Conservation (phyloP, 2,329 filamentous ascomycete species). For the Aspergillus costaricaensis region DNA sequence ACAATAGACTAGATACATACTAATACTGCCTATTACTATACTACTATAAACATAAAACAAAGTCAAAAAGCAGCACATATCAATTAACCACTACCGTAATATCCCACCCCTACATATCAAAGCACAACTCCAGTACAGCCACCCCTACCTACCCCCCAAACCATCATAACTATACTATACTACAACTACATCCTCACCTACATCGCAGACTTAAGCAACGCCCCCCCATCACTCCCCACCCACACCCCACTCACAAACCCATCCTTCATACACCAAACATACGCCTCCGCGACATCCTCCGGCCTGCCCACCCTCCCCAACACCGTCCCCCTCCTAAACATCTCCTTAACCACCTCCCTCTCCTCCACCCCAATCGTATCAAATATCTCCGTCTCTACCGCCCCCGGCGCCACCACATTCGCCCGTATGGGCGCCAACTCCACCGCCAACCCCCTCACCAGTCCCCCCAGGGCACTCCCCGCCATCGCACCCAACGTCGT, state of each 20-base stretch:
- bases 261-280: slow-evolving; percentile 49
- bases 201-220: slow-evolving; percentile 24
- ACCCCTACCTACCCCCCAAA: too few species aligned
- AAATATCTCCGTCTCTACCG: slow-evolving; percentile 45
- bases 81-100: too few species aligned
- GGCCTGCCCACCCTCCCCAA: slow-evolving; percentile 21
- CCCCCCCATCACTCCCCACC: slow-evolving; percentile 41
- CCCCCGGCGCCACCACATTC: slow-evolving; percentile 46
- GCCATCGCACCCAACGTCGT: slow-evolving; percentile 34
- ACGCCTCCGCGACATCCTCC: slow-evolving; percentile 48
- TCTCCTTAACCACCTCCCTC: slow-evolving; percentile 32
- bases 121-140: too few species aligned
- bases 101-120: too few species aligned
- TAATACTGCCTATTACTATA: too few species aligned
- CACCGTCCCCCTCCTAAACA: slow-evolving; percentile 21
- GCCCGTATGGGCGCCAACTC: slow-evolving; percentile 47
- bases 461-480: slow-evolving; percentile 31
- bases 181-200: background rate
- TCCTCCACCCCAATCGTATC: slow-evolving; percentile 3
- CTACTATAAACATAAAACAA: too few species aligned
- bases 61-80: too few species aligned
- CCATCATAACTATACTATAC: too few species aligned
- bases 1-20: too few species aligned
- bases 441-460: slow-evolving; percentile 42
- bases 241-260: slow-evolving; percentile 40